phyloP scores from a whole-genome alignment of 1,139 yeast genomes.

The Magnusiomyces suaveolens region DNA sequence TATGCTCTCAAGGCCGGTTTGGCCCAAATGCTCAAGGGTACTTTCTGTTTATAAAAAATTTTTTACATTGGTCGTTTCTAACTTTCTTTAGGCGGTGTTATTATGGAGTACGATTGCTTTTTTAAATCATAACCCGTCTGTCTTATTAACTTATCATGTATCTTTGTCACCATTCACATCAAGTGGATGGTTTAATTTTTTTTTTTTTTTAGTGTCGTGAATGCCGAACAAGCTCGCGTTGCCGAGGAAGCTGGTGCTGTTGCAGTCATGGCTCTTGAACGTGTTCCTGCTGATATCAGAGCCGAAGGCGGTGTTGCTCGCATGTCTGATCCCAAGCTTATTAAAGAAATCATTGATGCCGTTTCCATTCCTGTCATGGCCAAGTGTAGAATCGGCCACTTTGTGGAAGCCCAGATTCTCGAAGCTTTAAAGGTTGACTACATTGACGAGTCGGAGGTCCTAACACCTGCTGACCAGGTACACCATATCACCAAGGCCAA shows the following conservation, averaged over 20 bases:
- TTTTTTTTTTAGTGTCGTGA: slow-evolving; percentile 35
- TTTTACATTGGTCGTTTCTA: not conserved
- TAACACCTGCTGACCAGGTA: slow-evolving; percentile 69
- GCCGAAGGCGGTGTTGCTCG: slow-evolving; percentile 77
- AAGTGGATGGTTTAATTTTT: not conserved
- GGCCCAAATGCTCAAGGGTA: slow-evolving; percentile 79
- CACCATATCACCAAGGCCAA: slow-evolving; percentile 55
- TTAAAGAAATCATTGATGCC: slow-evolving; percentile 62
- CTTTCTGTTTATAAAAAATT: too few species aligned
- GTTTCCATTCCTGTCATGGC: slow-evolving; percentile 61
- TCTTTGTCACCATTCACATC: not conserved
- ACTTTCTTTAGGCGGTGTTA: slow-evolving; percentile 39
- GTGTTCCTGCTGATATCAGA: slow-evolving; percentile 82
- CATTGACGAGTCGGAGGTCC: slow-evolving; percentile 74
- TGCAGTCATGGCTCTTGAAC: slow-evolving; percentile 84
- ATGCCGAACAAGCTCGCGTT: slow-evolving; percentile 50
- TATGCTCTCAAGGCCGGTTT: slow-evolving; percentile 55
- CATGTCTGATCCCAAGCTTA: slow-evolving; percentile 82
- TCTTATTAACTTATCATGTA: not conserved
- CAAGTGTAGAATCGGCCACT: slow-evolving; percentile 76
- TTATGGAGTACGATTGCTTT: slow-evolving; percentile 37
- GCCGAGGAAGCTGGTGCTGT: slow-evolving; percentile 85
- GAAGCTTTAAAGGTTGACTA: slow-evolving; percentile 68
- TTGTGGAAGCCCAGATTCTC: slow-evolving; percentile 73
- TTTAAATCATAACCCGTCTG: not conserved